Conservation (phyloP, 2,329 filamentous ascomycete genomes). For the Aaosphaeria arxii region DNA sequence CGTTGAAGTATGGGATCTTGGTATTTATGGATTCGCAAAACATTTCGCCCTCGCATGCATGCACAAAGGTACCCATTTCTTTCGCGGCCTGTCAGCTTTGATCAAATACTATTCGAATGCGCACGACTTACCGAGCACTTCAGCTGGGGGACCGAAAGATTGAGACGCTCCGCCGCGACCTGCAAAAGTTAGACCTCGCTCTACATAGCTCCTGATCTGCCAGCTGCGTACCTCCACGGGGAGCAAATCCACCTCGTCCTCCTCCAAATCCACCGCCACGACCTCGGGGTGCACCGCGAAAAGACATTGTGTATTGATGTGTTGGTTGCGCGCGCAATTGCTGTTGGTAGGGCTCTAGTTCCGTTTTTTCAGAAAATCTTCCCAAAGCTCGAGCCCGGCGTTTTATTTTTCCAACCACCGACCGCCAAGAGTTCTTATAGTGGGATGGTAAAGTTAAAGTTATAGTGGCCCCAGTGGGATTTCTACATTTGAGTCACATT, state of each 20-base stretch:
- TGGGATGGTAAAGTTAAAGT: too few species aligned
- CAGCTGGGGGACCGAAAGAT: conserved; percentile 45
- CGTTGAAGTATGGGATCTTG: conserved; percentile 99
- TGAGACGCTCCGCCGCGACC: conserved; percentile 37
- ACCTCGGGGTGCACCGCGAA: conserved; percentile 48
- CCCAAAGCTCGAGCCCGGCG: too few species aligned
- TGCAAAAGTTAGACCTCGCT: conserved; percentile 30
- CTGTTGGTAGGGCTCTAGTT: too few species aligned
- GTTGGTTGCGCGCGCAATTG: conserved; percentile 15
- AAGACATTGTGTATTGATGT: conserved; percentile 55
- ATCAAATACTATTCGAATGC: not conserved
- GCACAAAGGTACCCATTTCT: conserved; percentile 94
- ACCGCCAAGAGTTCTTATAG: too few species aligned
- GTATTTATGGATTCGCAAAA: conserved; percentile 92
- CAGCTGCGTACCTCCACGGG: conserved; percentile 46
- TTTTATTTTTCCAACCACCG: too few species aligned
- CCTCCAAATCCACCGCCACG: conserved; percentile 44
- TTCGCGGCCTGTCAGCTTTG: conserved; percentile 15
- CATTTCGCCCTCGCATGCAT: conserved; percentile 96
- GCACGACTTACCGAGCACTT: conserved; percentile 38
- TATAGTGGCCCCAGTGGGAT: too few species aligned
- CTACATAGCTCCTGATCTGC: conserved; percentile 11
- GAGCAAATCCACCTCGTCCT: conserved; percentile 50
- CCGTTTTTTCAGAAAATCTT: too few species aligned
- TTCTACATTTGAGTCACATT: too few species aligned